These are phyloP conservation scores for Dendrobium huoshanense DNA, from an alignment of 106 monocot species.

Conservation along the genomic window DNA sequence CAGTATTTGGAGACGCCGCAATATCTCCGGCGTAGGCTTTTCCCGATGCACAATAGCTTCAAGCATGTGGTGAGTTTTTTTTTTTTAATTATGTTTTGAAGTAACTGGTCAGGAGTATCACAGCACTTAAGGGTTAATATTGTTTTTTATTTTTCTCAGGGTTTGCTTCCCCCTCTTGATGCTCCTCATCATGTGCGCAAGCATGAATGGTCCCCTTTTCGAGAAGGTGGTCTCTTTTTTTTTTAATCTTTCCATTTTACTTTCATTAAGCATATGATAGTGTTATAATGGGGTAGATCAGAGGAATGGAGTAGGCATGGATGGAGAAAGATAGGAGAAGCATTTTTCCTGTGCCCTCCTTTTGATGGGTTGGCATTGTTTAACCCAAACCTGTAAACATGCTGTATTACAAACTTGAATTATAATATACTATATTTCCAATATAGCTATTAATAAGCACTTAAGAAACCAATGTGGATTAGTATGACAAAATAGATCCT, in stretches of 20 bases:
- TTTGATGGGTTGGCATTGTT: neutral
- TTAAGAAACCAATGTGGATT: neutral
- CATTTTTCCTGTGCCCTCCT: neutral
- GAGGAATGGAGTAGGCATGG: neutral
- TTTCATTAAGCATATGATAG: neutral
- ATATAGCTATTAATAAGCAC: neutral
- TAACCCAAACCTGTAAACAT: neutral
- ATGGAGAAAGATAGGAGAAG: neutral
- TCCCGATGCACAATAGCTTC: constrained; percentile 75
- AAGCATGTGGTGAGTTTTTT: constrained; percentile 63
- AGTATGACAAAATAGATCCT: neutral
- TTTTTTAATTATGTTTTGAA: neutral
- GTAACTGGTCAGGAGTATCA: neutral
- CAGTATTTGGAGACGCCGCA: constrained; percentile 92
- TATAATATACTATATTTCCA: neutral
- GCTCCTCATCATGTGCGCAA: constrained; percentile 98
- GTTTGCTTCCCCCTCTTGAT: constrained; percentile 94
- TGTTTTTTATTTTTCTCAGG: constrained; percentile 28
- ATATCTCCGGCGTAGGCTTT: constrained; percentile 72
- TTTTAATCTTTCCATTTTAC: neutral
- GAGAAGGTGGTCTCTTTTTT: constrained; percentile 54
- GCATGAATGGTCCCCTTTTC: constrained; percentile 91
- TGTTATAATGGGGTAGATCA: neutral
- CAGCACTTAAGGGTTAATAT: neutral
- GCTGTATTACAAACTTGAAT: neutral